A percentile compares a stretch with the other conserved stretches of the same genome.
Conservation (phyloP, 305 asterid species). For the Rubia peregrina region DNA sequence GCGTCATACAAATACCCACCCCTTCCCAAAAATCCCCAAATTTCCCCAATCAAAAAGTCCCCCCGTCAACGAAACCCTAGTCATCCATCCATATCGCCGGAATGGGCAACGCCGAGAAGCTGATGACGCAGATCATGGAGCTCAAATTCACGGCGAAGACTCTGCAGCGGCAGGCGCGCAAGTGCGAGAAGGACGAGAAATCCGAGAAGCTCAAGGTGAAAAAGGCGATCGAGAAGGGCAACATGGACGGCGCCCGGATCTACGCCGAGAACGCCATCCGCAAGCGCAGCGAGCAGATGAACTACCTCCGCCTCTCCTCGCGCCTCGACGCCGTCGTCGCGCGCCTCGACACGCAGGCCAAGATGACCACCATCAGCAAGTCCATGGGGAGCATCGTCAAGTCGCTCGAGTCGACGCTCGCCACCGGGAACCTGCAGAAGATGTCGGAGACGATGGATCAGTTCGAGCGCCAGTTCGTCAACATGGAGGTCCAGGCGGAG, state of each 20-base stretch:
- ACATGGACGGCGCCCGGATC: slow-evolving; percentile 94
- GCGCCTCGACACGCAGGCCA: slow-evolving; percentile 90
- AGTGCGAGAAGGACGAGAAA: slow-evolving; percentile 90
- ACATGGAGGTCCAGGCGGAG: slow-evolving; percentile 98
- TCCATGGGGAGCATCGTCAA: slow-evolving; percentile 84
- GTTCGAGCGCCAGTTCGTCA: slow-evolving; percentile 86
- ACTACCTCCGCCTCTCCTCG: slow-evolving; percentile 84
- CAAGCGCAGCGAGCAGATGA: slow-evolving; percentile 87
- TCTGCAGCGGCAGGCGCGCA: slow-evolving; percentile 77
- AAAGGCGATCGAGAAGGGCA: slow-evolving; percentile 89
- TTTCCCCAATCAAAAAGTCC: neutral
- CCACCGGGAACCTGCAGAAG: slow-evolving; percentile 83
- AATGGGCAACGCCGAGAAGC: slow-evolving; percentile 79
- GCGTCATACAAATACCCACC: neutral
- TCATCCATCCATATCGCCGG: neutral
- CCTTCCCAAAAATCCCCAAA: neutral
- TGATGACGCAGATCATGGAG: slow-evolving; percentile 89
- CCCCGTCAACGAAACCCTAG: neutral
- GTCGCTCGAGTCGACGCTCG: slow-evolving; percentile 63
- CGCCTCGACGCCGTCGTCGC: slow-evolving; percentile 94
- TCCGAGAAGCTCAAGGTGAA: slow-evolving; percentile 84
- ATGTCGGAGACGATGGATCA: slow-evolving; percentile 96
- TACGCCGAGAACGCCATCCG: slow-evolving; percentile 96
- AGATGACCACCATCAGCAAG: slow-evolving; percentile 75
- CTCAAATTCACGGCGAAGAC: slow-evolving; percentile 79